Percentiles rank a stretch among this genome's conserved stretches.
Conservation (phyloP, 192 early-diverging fungal species). For the Geranomyces variabilis region DNA sequence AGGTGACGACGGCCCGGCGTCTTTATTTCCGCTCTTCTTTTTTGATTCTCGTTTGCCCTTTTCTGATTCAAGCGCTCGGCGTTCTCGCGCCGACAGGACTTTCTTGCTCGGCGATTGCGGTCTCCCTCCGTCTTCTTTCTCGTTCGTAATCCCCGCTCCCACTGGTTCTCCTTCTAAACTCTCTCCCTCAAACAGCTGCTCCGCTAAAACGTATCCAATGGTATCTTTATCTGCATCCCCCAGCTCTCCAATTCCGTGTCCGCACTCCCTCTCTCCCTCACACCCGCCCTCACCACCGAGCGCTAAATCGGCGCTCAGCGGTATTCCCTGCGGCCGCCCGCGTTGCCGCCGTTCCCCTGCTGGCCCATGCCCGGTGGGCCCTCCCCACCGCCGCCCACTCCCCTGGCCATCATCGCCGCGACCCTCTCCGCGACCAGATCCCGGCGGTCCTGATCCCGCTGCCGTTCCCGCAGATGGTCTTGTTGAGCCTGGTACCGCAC, state of each 20-base stretch:
- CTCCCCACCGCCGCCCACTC: slow-evolving; percentile 2
- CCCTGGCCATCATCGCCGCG: slow-evolving; percentile 34
- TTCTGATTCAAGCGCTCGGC: no score
- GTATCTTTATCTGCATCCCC: background rate
- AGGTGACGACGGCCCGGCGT: no score
- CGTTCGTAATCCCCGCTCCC: no score
- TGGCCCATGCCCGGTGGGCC: slow-evolving; percentile 24
- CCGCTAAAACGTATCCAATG: background rate
- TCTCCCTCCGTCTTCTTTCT: no score
- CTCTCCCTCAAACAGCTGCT: no score
- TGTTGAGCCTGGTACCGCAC: slow-evolving; percentile 18
- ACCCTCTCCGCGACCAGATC: slow-evolving; percentile 34
- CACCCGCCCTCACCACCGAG: no score
- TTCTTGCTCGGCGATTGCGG: no score
- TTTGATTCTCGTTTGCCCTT: no score
- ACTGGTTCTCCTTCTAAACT: no score
- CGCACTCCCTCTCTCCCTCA: background rate
- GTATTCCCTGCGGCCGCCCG: slow-evolving; percentile 25
- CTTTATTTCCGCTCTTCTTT: no score
- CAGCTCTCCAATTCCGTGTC: background rate
- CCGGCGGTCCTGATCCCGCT: slow-evolving; percentile 31
- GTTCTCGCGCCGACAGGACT: no score
- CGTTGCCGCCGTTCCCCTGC: no score
- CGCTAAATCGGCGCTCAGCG: background rate
- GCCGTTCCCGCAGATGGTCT: slow-evolving; percentile 22